Conservation (phyloP, 1,284 basidiomycete genomes). For the Porodaedalea pini region DNA sequence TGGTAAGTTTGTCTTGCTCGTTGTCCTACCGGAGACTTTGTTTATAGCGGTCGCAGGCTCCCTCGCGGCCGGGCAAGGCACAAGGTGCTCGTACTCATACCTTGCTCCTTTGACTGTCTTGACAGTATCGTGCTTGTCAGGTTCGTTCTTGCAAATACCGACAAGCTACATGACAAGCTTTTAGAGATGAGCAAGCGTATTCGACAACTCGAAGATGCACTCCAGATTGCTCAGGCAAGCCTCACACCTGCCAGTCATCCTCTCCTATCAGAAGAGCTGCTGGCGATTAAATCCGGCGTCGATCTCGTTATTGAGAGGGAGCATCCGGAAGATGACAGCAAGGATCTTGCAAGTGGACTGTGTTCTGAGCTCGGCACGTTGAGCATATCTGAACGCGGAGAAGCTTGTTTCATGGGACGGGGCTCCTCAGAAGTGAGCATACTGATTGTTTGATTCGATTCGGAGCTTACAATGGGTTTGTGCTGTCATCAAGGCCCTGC, state of each 20-base stretch:
- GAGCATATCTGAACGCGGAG: conserved; percentile 16
- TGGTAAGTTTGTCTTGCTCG: neutral
- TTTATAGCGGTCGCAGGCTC: conserved; percentile 3
- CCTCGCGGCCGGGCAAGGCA: conserved; percentile 7
- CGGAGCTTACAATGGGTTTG: neutral
- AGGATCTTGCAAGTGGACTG: neutral
- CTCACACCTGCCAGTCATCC: conserved; percentile 11
- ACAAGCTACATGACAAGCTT: conserved; percentile 16
- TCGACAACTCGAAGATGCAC: conserved; percentile 21
- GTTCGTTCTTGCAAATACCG: conserved; percentile 17
- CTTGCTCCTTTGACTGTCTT: neutral
- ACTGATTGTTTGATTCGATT: neutral
- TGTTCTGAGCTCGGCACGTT: conserved; percentile 11
- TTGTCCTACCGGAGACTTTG: neutral
- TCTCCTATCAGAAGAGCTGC: conserved; percentile 15
- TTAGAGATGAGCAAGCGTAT: conserved; percentile 19
- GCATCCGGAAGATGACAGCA: neutral
- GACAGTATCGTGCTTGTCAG: neutral
- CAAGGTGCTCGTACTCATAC: conserved; percentile 6
- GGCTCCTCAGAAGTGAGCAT: conserved; percentile 9
- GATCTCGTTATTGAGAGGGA: neutral
- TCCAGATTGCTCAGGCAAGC: conserved; percentile 9
- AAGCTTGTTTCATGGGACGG: conserved; percentile 14
- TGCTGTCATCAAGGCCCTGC: conserved; percentile 8
- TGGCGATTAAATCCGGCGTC: conserved; percentile 12